Evolutionary conservation across 2,329 filamentous ascomycete genomes (phyloP), one percentile per base, ranked within the genome.

Genomic region (Beauveria caledonica): DNA sequence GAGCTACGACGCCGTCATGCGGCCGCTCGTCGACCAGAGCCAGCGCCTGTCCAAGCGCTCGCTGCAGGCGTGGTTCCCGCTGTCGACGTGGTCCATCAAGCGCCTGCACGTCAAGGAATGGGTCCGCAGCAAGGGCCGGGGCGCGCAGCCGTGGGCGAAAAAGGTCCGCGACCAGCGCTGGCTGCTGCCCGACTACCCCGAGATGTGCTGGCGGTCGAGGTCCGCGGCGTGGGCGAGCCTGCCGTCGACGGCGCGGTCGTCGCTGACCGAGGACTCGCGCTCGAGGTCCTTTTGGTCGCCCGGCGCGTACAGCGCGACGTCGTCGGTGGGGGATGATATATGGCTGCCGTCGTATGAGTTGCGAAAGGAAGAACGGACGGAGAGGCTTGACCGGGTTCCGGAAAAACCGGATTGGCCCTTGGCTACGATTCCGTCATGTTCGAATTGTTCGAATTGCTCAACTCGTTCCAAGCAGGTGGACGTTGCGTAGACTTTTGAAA

Each of bases 171-270:
- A 33, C 17, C 50, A 60, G 17, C 33, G 29, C 42, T 60, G 58
- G 58, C 19, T 42, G 15, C 51, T 60, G 44, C 58, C 58, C 9
- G 58, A 60, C 25, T 60, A 60, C 29, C 58, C 58, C 15, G 51
- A 55, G 21, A 60, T 60, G 58, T 60, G 58, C 66, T 69, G 27
- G 66, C 46, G 56, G n/a, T 21, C 25, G 10, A 10, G 23, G n/a
- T 56, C 53, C 3, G 9, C 40, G 23, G 40, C 25, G 1, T 44
- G 39, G 40, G 53, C 23, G 21, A 40, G 55, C 33, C 40, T 42
- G 9, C 52, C 52, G 52, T 58, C 55, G 45, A 58, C 55, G 44
- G 46, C 45, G 17, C 45, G 55, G 15, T 58, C 55, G 3, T 58
- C 55, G 36, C 46, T 36, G 21, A 58, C 55, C 8, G 55, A 49